Conservation (phyloP, 768 basidiomycete species). For the Lentinula sp. region DNA sequence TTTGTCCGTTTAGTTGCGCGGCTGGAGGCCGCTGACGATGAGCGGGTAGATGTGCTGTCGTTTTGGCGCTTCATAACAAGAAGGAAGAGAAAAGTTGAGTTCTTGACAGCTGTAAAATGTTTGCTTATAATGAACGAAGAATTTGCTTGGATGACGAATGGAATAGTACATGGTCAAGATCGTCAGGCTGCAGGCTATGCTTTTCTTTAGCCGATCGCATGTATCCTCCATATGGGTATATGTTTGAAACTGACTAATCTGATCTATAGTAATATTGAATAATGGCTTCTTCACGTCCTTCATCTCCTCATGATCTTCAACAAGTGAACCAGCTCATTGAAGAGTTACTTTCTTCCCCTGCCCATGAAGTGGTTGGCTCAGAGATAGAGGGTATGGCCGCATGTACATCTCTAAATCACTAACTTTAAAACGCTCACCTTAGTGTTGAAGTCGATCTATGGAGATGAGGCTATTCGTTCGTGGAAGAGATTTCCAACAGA, state of each 20-base stretch:
- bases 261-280: background rate
- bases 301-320: background rate
- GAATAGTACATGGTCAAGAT: background rate
- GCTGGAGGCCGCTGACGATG: background rate
- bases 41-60: background rate
- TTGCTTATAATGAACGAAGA: background rate
- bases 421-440: background rate
- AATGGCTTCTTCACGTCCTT: slow-evolving; percentile 1
- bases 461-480: slow-evolving; percentile 55
- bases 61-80: slow-evolving; percentile 1
- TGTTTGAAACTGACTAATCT: background rate
- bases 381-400: slow-evolving; percentile 37
- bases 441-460: slow-evolving; percentile 85
- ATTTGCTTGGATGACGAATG: background rate
- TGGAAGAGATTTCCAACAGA: slow-evolving; percentile 33
- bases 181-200: background rate
- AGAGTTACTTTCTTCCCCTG: slow-evolving; percentile 27
- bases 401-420: background rate
- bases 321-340: slow-evolving; percentile 17
- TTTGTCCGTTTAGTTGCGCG: slow-evolving; percentile 23
- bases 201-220: background rate
- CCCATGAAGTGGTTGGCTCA: slow-evolving; percentile 35
- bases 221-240: background rate
- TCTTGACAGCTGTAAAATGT: background rate
- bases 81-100: background rate